Conservation (phyloP, 306 rosid species). For the Cicer bijugum region DNA sequence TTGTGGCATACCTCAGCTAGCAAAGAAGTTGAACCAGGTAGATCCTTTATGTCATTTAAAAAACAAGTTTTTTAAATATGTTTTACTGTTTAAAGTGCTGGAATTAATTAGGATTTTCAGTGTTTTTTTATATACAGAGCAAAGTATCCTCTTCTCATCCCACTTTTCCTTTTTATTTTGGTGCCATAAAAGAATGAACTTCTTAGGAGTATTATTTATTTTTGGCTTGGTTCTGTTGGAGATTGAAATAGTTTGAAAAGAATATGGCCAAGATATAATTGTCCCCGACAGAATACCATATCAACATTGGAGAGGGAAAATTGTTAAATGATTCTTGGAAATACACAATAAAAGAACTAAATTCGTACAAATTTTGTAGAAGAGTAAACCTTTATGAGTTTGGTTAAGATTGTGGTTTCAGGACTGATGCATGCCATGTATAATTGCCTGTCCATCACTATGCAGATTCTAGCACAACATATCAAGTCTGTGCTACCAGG, state of each 20-base stretch:
- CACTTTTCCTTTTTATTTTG: conserved; percentile 1
- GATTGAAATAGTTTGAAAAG: conserved; percentile 18
- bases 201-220: not conserved
- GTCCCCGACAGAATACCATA: conserved; percentile 2
- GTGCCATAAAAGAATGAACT: conserved; percentile 12
- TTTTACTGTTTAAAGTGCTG: conserved; percentile 31
- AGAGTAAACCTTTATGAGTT: conserved; percentile 19
- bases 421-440: conserved; percentile 33
- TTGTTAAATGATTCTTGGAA: conserved; percentile 28
- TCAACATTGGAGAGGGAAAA: conserved; percentile 34
- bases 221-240: conserved; percentile 28
- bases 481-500: conserved; percentile 88
- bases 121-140: conserved; percentile 26
- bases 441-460: conserved; percentile 38
- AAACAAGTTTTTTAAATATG: not conserved
- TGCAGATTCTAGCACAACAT: conserved; percentile 91
- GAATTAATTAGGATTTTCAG: not conserved
- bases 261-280: conserved; percentile 27
- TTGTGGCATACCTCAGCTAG: conserved; percentile 95
- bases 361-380: conserved; percentile 12
- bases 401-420: conserved; percentile 6
- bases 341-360: conserved; percentile 7
- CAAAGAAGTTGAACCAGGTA: conserved; percentile 97
- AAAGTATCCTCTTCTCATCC: not conserved
- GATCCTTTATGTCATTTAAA: conserved; percentile 11